Evolutionary conservation across 768 basidiomycete species (phyloP), one percentile per base, ranked within the genome.

Genomic region (Tulasnella sp.): DNA sequence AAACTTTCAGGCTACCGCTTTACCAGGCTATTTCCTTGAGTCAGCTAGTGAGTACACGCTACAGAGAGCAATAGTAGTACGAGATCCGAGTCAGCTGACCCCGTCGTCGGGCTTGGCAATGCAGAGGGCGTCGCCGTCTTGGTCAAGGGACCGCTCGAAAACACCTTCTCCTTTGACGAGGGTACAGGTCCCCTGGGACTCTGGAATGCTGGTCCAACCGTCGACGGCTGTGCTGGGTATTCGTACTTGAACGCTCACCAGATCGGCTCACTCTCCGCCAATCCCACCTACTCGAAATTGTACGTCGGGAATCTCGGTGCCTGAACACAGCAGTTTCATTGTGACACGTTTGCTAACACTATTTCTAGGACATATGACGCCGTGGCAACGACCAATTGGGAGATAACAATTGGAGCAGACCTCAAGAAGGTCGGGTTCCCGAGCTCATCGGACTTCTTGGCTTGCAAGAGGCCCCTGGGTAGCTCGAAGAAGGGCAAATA

Each of bases 401-500:
- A 69, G 8, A 69, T 28, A 34, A 69, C 64, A 4, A 37, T 69
- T 9, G 64, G 31, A 28, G 28, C 28, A 2, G 34, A 69, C 7
- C 64, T 69, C 24, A 69, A 24, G 64, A 69, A 69, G 28, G 8
- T 69, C 28, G 64, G 64, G 34, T 69, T 69, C 31, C 64, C 64
- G 64, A 37, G 4, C 12, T 69, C 64, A 69, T 69, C 64, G 64
- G 64, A 69, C 64, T 69, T 69, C 64, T 69, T 69, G 64, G 64
- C 64, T 6, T 69, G 64, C 64, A 69, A 69, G 64, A 28, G 64
- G 64, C 31, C 64, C 31, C 2, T 4, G 6, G 28, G 31, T 22
- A 69, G 64, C 64, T 18, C 5, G 28, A 69, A 69, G 64, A 69
- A 69, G 34, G 64, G 64, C 3, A 18, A 24, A 28, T 69, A 69